These are phyloP conservation scores for Lodderomyces beijingensis DNA, from an alignment of 1,139 yeast genomes.

Conservation along the genomic window DNA sequence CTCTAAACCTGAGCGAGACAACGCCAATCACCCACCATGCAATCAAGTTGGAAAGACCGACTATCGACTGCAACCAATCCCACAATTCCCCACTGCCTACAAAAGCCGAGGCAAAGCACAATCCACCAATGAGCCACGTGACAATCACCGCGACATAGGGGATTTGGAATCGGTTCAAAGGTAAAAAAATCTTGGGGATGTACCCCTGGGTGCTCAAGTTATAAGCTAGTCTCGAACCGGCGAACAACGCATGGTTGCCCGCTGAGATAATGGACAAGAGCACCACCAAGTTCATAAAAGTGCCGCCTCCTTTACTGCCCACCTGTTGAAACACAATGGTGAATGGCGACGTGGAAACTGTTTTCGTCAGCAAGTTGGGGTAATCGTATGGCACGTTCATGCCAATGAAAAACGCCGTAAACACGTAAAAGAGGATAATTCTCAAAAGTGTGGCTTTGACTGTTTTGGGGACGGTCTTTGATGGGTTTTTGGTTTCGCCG, in stretches of 20 bases:
- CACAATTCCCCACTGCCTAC: constrained; percentile 42
- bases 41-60: constrained; percentile 41
- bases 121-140: constrained; percentile 41
- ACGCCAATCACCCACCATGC: constrained; percentile 42
- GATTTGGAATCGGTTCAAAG: constrained; percentile 30
- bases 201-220: constrained; percentile 40
- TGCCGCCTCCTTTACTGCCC: constrained; percentile 42
- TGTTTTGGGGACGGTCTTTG: constrained; percentile 52
- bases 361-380: constrained; percentile 35
- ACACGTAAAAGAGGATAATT: constrained; percentile 34
- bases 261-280: constrained; percentile 44
- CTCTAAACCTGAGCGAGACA: constrained; percentile 36
- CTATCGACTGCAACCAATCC: constrained; percentile 43
- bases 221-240: constrained; percentile 41
- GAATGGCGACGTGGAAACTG: constrained; percentile 57
- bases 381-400: constrained; percentile 41
- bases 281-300: constrained; percentile 43
- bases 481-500: constrained; percentile 61
- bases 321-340: constrained; percentile 57
- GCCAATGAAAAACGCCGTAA: constrained; percentile 43
- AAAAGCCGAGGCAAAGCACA: constrained; percentile 42
- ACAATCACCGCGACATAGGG: constrained; percentile 39
- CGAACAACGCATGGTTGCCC: constrained; percentile 42
- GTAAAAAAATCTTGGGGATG: constrained; percentile 33
- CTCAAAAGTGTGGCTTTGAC: constrained; percentile 57